Conservation (phyloP, 305 asterid species). For the Salvia sclarea region DNA sequence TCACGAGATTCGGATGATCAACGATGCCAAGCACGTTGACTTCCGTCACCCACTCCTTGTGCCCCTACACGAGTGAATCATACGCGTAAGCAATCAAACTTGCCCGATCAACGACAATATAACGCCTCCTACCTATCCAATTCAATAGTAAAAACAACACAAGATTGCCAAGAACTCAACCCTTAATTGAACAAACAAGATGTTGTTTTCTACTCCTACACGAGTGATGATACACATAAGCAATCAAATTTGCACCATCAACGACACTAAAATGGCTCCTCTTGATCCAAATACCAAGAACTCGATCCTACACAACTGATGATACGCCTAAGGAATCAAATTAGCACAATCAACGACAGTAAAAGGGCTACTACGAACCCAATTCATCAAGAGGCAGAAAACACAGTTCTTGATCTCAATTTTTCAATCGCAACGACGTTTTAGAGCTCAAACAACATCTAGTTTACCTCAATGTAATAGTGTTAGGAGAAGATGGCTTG, state of each 20-base stretch:
- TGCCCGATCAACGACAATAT: background rate
- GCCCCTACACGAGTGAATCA: conserved; percentile 52
- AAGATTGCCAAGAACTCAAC: background rate
- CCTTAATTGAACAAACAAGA: background rate
- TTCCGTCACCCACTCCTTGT: conserved; percentile 96
- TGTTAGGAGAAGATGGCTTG: conserved; percentile 32
- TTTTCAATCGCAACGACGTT: background rate
- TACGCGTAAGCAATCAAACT: background rate
- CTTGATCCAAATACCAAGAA: background rate
- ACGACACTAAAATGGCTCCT: background rate
- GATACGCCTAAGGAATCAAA: no score
- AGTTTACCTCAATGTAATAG: conserved; percentile 10
- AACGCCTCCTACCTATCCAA: background rate
- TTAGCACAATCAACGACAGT: no score
- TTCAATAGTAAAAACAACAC: background rate
- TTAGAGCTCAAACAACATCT: background rate
- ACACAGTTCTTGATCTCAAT: background rate
- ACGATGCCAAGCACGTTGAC: conserved; percentile 87
- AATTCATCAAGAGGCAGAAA: no score
- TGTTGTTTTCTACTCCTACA: background rate
- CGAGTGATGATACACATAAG: background rate
- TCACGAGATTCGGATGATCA: conserved; percentile 82
- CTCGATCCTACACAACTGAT: no score
- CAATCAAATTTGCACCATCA: conserved; percentile 4
- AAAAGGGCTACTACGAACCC: no score